A percentile compares a stretch with the other conserved stretches of the same genome.
phyloP scores from a whole-genome alignment of 768 basidiomycete genomes.

The Hericium coralloides region DNA sequence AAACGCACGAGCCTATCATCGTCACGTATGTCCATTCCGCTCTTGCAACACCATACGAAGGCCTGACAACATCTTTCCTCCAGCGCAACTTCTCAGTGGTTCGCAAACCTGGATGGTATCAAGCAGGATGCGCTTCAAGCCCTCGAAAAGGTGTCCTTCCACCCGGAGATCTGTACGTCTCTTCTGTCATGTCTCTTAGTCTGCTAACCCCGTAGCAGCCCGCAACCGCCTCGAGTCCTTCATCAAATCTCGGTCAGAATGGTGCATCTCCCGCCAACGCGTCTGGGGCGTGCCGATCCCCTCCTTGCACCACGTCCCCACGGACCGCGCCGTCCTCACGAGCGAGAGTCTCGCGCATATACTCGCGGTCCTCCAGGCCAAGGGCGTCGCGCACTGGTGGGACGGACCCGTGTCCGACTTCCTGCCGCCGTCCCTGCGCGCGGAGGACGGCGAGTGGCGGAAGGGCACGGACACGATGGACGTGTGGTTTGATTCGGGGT shows the following conservation, averaged over 20 bases:
- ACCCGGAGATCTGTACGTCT: conserved; percentile 61
- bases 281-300: conserved; percentile 98
- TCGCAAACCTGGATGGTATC: conserved; percentile 82
- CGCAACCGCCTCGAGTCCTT: conserved; percentile 84
- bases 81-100: conserved; percentile 96
- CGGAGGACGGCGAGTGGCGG: conserved; percentile 36
- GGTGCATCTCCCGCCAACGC: conserved; percentile 97
- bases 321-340: conserved; percentile 58
- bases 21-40: conserved; percentile 51
- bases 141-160: conserved; percentile 63
- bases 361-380: conserved; percentile 57
- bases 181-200: neutral
- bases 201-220: conserved; percentile 36
- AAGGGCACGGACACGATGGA: conserved; percentile 96
- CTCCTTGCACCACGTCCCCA: conserved; percentile 59
- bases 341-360: conserved; percentile 63
- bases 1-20: conserved; percentile 88
- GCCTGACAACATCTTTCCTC: neutral
- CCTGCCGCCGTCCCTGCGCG: conserved; percentile 50
- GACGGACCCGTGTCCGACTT: conserved; percentile 77
- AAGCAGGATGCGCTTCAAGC: conserved; percentile 68
- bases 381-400: conserved; percentile 90
- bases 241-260: conserved; percentile 83
- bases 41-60: neutral
- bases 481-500: conserved; percentile 98